Evolutionary conservation across 148 eudicot genomes (phyloP).

Genomic region (Rhododendron williamsianum): DNA sequence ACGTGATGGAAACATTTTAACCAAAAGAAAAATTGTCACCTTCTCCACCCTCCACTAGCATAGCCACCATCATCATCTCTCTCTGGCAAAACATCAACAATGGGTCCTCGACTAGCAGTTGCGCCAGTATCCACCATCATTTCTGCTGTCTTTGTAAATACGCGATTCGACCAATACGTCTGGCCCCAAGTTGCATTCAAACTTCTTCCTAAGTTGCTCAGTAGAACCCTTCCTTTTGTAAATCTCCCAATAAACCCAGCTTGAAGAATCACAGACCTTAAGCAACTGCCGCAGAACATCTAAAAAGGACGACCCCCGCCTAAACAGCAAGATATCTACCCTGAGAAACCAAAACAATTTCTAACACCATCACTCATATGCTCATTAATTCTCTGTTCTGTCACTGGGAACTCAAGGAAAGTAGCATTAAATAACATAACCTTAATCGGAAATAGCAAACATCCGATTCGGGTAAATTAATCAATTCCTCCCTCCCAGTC

Average conservation of each 20-base stretch:
- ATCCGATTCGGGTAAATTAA: neutral
- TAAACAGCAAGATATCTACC: conserved; percentile 7
- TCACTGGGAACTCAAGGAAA: neutral
- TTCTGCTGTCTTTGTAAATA: conserved; percentile 25
- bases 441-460: neutral
- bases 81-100: conserved; percentile 31
- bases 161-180: conserved; percentile 22
- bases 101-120: conserved; percentile 29
- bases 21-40: conserved; percentile 36
- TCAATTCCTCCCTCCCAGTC: neutral
- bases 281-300: conserved; percentile 57
- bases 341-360: conserved; percentile 14
- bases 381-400: neutral
- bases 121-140: conserved; percentile 70
- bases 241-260: conserved; percentile 27
- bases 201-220: conserved; percentile 21
- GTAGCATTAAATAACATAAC: neutral
- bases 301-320: conserved; percentile 24
- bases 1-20: neutral
- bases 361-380: neutral
- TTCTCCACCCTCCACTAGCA: conserved; percentile 80
- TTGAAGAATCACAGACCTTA: conserved; percentile 39
- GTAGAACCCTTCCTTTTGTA: conserved; percentile 27
- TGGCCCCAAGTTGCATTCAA: conserved; percentile 30
- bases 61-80: conserved; percentile 66